Conservation (phyloP, 108 stramenopile species). For the Nannochloropsis salina region DNA sequence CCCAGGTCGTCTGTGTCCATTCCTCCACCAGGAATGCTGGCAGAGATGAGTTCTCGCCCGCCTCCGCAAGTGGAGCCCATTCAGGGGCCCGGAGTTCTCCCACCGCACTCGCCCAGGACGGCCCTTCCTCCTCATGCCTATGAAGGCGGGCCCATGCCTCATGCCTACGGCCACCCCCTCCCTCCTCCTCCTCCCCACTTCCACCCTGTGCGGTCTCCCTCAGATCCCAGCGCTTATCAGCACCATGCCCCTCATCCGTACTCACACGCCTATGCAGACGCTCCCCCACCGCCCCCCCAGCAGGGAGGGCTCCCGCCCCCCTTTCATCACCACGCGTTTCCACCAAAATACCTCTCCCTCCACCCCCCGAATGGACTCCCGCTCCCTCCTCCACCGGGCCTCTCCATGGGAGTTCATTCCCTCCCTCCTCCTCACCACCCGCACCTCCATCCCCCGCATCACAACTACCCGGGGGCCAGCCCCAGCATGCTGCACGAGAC, state of each 20-base stretch:
- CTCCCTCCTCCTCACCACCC: background rate
- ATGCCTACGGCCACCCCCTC: background rate
- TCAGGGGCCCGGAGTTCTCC: too few species aligned
- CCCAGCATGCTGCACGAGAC: background rate
- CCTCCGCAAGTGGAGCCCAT: conserved; percentile 7
- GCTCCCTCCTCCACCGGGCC: background rate
- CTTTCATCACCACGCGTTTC: background rate
- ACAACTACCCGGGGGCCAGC: background rate
- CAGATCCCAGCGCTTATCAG: background rate
- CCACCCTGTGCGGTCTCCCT: background rate
- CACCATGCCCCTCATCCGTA: background rate
- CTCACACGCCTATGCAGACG: background rate
- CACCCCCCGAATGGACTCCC: background rate
- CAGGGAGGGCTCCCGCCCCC: background rate
- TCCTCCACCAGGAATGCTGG: background rate
- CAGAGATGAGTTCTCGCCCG: background rate
- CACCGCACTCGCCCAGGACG: background rate
- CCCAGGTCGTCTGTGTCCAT: background rate
- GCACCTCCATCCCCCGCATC: background rate
- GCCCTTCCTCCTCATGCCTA: background rate
- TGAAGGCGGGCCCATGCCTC: background rate
- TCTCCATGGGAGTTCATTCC: background rate
- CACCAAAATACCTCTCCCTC: background rate
- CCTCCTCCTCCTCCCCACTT: background rate
- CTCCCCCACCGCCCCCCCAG: background rate